Conservation (phyloP, 495 filamentous ascomycete genomes). For the Penicillium paxilli region DNA sequence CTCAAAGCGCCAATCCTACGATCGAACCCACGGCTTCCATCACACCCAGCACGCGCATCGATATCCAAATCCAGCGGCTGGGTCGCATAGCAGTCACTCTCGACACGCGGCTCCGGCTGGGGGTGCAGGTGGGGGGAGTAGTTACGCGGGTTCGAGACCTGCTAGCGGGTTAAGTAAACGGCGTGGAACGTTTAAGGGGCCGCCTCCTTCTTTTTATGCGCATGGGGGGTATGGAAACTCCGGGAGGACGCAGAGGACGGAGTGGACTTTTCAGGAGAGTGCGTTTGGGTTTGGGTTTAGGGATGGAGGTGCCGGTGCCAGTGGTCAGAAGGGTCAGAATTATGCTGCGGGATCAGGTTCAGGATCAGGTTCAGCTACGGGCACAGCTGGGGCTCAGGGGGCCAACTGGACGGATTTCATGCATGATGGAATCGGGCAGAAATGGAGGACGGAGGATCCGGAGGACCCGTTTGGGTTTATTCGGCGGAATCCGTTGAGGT, state of each 20-base stretch:
- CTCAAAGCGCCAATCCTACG: conserved; percentile 74
- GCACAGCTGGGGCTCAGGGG: background rate
- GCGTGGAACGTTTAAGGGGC: conserved; percentile 72
- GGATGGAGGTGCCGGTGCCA: background rate
- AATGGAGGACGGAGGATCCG: conserved; percentile 16
- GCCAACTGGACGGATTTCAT: conserved; percentile 37
- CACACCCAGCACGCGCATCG: conserved; percentile 20
- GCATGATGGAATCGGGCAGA: too few species aligned
- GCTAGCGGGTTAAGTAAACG: conserved; percentile 79
- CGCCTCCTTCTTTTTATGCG: conserved; percentile 85
- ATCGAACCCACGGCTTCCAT: conserved; percentile 59
- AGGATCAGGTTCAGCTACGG: background rate
- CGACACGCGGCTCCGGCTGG: conserved; percentile 44
- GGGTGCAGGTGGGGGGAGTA: conserved; percentile 29
- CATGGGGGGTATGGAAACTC: conserved; percentile 60
- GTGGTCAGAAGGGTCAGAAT: too few species aligned
- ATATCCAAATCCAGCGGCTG: conserved; percentile 45
- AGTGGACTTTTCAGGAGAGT: conserved; percentile 7
- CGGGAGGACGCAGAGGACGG: conserved; percentile 16
- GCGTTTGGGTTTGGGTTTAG: conserved; percentile 6
- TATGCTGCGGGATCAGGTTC: too few species aligned
- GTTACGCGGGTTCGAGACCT: conserved; percentile 65
- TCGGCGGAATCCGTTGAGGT: conserved; percentile 53
- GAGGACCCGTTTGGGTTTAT: conserved; percentile 48
- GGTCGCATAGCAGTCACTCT: conserved; percentile 40